phyloP scores from a whole-genome alignment of 1,284 basidiomycete species.

The Apiotrichum porosum region DNA sequence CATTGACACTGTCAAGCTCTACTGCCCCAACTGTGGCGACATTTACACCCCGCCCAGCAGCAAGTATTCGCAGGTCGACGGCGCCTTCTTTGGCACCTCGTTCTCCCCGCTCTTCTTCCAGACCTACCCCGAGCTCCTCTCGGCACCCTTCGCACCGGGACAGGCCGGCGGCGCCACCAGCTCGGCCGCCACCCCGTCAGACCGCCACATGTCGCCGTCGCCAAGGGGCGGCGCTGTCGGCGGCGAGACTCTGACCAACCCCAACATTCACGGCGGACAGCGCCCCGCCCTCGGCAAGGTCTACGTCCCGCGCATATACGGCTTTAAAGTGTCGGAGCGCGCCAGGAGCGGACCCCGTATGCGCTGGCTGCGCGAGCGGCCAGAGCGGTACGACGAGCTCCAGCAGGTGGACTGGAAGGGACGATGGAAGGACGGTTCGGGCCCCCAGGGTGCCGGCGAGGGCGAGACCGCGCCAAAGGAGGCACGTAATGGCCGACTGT shows the following conservation, averaged over 20 bases:
- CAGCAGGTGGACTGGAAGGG: slow-evolving; percentile 82
- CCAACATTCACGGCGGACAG: slow-evolving; percentile 68
- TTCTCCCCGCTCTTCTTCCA: slow-evolving; percentile 98
- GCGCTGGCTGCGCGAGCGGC: slow-evolving; percentile 88
- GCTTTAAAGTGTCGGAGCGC: slow-evolving; percentile 56
- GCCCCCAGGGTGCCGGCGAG: not conserved
- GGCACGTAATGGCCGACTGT: slow-evolving; percentile 26
- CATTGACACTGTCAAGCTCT: slow-evolving; percentile 97
- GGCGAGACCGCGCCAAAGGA: slow-evolving; percentile 5
- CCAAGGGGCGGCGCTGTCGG: slow-evolving; percentile 23
- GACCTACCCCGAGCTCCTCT: slow-evolving; percentile 84
- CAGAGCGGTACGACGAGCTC: slow-evolving; percentile 70
- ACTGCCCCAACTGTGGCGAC: slow-evolving; percentile 97
- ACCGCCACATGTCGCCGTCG: slow-evolving; percentile 11
- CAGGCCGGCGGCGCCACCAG: slow-evolving; percentile 28
- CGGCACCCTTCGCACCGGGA: slow-evolving; percentile 64
- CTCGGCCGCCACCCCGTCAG: slow-evolving; percentile 26
- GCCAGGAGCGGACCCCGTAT: slow-evolving; percentile 87
- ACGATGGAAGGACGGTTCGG: slow-evolving; percentile 58
- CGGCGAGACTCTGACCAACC: slow-evolving; percentile 53
- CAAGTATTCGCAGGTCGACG: slow-evolving; percentile 93
- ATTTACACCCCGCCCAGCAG: slow-evolving; percentile 93
- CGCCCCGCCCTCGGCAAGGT: slow-evolving; percentile 77
- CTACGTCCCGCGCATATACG: slow-evolving; percentile 91
- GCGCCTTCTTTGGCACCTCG: slow-evolving; percentile 98